These are phyloP conservation scores for Myxozyma neotropica DNA, from an alignment of 805 yeast genomes.

Conservation along the genomic window DNA sequence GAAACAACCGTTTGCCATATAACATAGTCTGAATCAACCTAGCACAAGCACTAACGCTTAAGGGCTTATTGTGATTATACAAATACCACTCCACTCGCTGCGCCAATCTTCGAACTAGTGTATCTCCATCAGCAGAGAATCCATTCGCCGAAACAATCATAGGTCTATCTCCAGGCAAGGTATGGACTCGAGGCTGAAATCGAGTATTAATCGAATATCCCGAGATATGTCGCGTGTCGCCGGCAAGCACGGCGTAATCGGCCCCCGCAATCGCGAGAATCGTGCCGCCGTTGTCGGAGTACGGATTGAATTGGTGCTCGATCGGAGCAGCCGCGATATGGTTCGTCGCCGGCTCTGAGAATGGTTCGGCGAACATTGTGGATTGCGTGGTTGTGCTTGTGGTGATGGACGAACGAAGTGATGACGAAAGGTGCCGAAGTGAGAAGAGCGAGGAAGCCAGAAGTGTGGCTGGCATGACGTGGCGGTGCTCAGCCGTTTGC, in stretches of 20 bases:
- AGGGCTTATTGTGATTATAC: slow-evolving; percentile 71
- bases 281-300: slow-evolving; percentile 92
- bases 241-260: slow-evolving; percentile 95
- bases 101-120: slow-evolving; percentile 74
- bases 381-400: neutral
- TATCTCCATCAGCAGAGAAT: slow-evolving; percentile 91
- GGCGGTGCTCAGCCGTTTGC: neutral
- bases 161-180: slow-evolving; percentile 72
- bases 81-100: slow-evolving; percentile 79
- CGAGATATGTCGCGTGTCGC: slow-evolving; percentile 95
- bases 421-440: neutral
- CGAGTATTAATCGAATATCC: slow-evolving; percentile 94
- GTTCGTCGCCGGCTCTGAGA: slow-evolving; percentile 14
- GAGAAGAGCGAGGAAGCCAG: slow-evolving; percentile 1
- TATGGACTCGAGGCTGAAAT: slow-evolving; percentile 84
- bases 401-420: neutral
- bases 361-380: slow-evolving; percentile 26
- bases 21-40: slow-evolving; percentile 86
- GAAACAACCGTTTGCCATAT: slow-evolving; percentile 93
- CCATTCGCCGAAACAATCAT: slow-evolving; percentile 91
- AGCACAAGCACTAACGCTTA: slow-evolving; percentile 76
- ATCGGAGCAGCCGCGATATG: slow-evolving; percentile 55
- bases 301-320: slow-evolving; percentile 91
- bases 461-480: neutral
- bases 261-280: slow-evolving; percentile 97